phyloP scores from a whole-genome alignment of 169 alveolate species.

The Plasmodium malariae region DNA sequence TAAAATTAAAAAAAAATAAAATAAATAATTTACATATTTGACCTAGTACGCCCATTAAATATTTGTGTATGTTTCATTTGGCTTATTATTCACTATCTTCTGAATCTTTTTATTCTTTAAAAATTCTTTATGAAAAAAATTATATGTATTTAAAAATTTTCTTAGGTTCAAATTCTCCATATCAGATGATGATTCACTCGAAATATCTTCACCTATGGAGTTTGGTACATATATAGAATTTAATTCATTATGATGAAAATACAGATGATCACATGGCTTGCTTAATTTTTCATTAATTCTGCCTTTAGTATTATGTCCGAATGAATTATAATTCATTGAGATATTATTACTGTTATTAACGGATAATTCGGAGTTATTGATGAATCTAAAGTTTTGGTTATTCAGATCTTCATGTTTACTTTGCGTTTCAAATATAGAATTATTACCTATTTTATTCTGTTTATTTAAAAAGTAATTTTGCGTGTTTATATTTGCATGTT shows the following conservation, averaged over 20 bases:
- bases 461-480: neutral
- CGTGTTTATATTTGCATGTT: constrained; percentile 18
- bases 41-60: neutral
- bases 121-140: constrained; percentile 34
- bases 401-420: neutral
- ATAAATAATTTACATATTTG: neutral
- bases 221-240: constrained; percentile 1
- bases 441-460: constrained; percentile 11
- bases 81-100: neutral
- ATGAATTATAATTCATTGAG: neutral
- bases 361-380: neutral
- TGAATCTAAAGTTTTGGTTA: neutral
- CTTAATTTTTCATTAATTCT: neutral
- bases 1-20: constrained; percentile 1
- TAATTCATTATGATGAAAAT: neutral
- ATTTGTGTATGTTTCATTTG: neutral
- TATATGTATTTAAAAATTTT: constrained; percentile 51
- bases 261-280: neutral
- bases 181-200: constrained; percentile 59
- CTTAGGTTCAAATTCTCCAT: constrained; percentile 52
- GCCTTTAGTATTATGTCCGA: neutral
- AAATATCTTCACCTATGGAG: neutral
- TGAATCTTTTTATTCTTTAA: constrained; percentile 7
- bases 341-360: neutral
- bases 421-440: neutral